Conservation (phyloP, 1,284 basidiomycete genomes). For the Marasmius fiardii region DNA sequence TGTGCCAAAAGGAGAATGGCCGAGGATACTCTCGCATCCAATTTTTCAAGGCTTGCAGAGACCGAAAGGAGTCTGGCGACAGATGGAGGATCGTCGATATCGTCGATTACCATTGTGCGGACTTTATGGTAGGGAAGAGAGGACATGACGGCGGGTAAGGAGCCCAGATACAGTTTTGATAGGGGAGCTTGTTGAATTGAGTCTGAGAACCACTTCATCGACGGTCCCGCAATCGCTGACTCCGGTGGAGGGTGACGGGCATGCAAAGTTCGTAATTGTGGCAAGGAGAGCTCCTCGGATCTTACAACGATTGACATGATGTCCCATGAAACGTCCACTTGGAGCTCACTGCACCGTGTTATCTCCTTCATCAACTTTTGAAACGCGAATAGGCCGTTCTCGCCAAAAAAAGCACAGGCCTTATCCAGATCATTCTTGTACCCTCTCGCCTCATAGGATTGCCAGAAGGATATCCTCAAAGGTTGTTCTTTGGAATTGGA, state of each 20-base stretch:
- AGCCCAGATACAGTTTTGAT: background rate
- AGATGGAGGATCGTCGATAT: too few relatives aligned
- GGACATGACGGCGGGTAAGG: too few relatives aligned
- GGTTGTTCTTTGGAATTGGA: background rate
- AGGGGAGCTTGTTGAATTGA: background rate
- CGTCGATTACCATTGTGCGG: too few relatives aligned
- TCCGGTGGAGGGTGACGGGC: background rate
- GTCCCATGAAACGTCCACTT: background rate
- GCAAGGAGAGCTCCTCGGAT: background rate
- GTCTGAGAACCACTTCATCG: background rate
- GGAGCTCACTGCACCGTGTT: background rate
- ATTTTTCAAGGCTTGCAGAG: too few relatives aligned
- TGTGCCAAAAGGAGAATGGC: too few relatives aligned
- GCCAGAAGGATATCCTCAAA: background rate
- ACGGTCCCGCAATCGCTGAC: background rate
- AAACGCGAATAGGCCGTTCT: background rate
- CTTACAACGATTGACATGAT: background rate
- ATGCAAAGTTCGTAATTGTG: background rate
- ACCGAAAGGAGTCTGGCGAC: too few relatives aligned
- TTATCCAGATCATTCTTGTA: background rate
- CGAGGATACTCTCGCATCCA: too few relatives aligned
- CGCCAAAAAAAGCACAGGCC: background rate
- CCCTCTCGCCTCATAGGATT: background rate
- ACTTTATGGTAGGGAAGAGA: too few relatives aligned
- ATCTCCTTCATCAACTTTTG: background rate